Evolutionary conservation across 1,284 basidiomycete species (phyloP), one percentile per base, ranked within the genome.

Genomic region (Xanthoconium separans): DNA sequence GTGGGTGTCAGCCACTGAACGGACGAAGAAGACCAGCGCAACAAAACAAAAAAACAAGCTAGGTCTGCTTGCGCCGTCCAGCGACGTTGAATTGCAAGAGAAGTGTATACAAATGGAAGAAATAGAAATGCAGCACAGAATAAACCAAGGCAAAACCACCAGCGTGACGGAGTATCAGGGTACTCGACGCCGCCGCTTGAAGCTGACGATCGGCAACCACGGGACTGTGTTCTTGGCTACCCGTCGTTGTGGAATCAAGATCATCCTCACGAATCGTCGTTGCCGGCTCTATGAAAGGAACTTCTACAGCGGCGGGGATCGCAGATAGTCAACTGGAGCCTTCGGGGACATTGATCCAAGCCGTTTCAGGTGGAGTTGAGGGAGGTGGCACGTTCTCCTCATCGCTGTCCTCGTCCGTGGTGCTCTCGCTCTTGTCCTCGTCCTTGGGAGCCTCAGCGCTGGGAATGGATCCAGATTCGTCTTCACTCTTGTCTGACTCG

Each of bases 41-140:
- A 27, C 47, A 42, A 27, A 20, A 2, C 33, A 22, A 36, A 24
- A 22, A 2, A 45, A 37, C 36, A 16, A 30, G 30, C 58, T 70
- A 72, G 31, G 55, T 55, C 65, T 66, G 61, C 61, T 50, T 69
- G 48, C 63, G 68, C 49, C 63, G 61, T 54, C 58, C 59, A 39
- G 49, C 48, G 54, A 64, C 58, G 31, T 65, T 64, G 61, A 77
- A 66, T 65, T 76, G 77, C 62, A 78, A 61, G 53, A 81, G 63
- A 56, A 80, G 57, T 61, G 75, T 70, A 68, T 80, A 83, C 70
- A 83, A 65, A 69, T 81, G 76, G 58, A 80, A 64, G 65, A 81
- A 63, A 70, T 79, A 82, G 61, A 78, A 69, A 63, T 75, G 74
- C 54, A 79, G 64, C 65, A 78, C 67, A 62, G 71, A 69, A 70